These are phyloP conservation scores for Diaporthe sp. DNA, from an alignment of 2,329 filamentous ascomycete species.

Conservation along the genomic window DNA sequence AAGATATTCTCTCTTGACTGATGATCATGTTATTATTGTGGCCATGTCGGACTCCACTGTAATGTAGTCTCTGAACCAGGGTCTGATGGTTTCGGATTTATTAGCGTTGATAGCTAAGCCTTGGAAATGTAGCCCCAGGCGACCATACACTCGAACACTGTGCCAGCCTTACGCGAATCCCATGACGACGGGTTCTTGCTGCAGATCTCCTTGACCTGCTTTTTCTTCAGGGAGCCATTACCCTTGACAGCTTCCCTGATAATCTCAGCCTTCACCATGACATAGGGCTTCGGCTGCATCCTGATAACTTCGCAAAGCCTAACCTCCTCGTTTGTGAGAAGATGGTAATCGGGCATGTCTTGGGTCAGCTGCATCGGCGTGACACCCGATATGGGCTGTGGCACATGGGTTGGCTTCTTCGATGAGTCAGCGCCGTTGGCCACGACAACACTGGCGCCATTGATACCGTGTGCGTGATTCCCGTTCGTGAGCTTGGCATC, in stretches of 20 bases:
- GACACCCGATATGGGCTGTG: slow-evolving; percentile 69
- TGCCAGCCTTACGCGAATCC: slow-evolving; percentile 84
- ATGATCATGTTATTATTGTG: background rate
- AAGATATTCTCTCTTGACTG: background rate
- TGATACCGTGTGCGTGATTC: slow-evolving; percentile 62
- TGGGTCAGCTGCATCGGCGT: slow-evolving; percentile 75
- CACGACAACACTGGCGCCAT: slow-evolving; percentile 58
- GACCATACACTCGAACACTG: slow-evolving; percentile 95
- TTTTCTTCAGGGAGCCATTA: slow-evolving; percentile 91
- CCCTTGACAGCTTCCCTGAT: slow-evolving; percentile 90
- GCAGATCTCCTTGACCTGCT: slow-evolving; percentile 88
- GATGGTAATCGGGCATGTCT: slow-evolving; percentile 85
- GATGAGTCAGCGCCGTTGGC: slow-evolving; percentile 53
- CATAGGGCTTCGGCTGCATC: slow-evolving; percentile 92
- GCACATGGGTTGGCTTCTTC: slow-evolving; percentile 62
- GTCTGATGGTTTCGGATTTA: too few relatives aligned
- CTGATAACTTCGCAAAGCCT: slow-evolving; percentile 88
- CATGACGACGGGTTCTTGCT: slow-evolving; percentile 58
- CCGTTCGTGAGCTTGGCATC: slow-evolving; percentile 54
- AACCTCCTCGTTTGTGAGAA: slow-evolving; percentile 84
- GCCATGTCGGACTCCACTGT: background rate
- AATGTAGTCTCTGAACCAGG: background rate
- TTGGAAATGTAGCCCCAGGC: slow-evolving; percentile 93
- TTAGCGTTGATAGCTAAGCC: slow-evolving; percentile 58
- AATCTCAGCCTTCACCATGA: slow-evolving; percentile 94